Conservation (phyloP, 495 filamentous ascomycete genomes). For the Talaromyces nanjingensis region DNA sequence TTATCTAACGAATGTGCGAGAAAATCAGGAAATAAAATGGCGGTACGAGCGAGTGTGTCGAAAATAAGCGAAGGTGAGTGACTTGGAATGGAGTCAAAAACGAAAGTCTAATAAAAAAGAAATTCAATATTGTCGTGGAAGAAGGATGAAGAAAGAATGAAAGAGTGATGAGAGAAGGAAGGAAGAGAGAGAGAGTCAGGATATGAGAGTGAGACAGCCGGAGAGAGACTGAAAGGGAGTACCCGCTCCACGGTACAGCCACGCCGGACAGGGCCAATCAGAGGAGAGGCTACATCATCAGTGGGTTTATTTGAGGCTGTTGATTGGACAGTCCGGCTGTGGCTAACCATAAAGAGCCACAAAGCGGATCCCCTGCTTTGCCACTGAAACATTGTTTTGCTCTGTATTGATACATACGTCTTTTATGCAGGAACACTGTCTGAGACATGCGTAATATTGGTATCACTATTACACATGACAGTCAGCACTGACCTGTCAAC, state of each 20-base stretch:
- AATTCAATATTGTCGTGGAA: not conserved
- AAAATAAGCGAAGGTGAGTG: not conserved
- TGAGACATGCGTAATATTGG: constrained; percentile 3
- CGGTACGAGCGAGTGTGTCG: not conserved
- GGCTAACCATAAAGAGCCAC: constrained; percentile 1
- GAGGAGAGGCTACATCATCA: not conserved
- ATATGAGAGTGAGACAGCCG: not conserved
- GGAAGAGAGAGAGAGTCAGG: not conserved
- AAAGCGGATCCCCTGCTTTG: not conserved
- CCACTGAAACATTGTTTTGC: constrained; percentile 2
- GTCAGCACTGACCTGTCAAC: not conserved
- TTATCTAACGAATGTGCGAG: constrained; percentile 15
- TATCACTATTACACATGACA: not conserved
- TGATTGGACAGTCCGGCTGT: not conserved
- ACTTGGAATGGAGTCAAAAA: not conserved
- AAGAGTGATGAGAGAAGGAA: constrained; percentile 2
- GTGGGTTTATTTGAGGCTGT: not conserved
- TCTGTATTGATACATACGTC: not conserved
- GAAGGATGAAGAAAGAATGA: not conserved
- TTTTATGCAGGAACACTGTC: not conserved
- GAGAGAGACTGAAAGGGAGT: not conserved
- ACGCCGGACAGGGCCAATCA: not conserved
- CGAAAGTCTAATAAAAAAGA: not conserved
- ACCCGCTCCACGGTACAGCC: constrained; percentile 5
- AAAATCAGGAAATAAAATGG: not conserved